Base-by-base conservation (phyloP, 2,329 filamentous ascomycete species). In the Alternaria sp. region DNA sequence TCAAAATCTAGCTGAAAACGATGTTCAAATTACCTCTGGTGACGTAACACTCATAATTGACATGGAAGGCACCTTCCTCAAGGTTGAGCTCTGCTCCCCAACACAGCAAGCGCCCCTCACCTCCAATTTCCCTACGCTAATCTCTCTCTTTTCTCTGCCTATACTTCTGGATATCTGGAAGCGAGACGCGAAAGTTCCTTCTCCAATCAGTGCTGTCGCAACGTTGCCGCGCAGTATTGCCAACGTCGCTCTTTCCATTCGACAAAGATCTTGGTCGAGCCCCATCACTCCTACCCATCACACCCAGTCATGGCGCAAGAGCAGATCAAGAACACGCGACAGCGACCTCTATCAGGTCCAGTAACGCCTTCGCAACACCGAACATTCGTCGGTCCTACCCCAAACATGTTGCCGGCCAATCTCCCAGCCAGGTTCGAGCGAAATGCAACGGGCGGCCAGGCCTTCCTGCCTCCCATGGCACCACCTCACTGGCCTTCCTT, bases 371-470 rank as follows among this genome's bases (percentile, higher is more conserved):
- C 23, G 9, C 53, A 51, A 50, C 40, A 51, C n/a, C 25, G 6
- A 19, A n/a, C 15, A 40, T 44, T 55, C 15, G 26, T 45, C 26
- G 44, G 1, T 7, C 45, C 50, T 59, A 17, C 57, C 19, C 45
- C 59, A 40, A 65, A 62, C 26, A 65, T 65, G 59, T 19, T 62
- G 15, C 45, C 59, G 10, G 15, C 19, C 11, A 50, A 55, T 4
- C 2, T 32, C 4, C 4, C 54, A 52, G 12, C 4, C 15, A 50
- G 17, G 15, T 32, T 9, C 10, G 28, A 13, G 2, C 13, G 32
- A 28, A 26, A n/a, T 5, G 17, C 45, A 43, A 11, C 19, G n/a
- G 23, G 32, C 15, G 17, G 4, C 19, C 25, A 57, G 15, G 10
- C 23, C 32, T 13, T 30, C 21, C 36, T 28, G n/a, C 28, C 40